Base-by-base conservation (phyloP, 1,284 basidiomycete genomes). In the Salmacisia buchloeana region DNA sequence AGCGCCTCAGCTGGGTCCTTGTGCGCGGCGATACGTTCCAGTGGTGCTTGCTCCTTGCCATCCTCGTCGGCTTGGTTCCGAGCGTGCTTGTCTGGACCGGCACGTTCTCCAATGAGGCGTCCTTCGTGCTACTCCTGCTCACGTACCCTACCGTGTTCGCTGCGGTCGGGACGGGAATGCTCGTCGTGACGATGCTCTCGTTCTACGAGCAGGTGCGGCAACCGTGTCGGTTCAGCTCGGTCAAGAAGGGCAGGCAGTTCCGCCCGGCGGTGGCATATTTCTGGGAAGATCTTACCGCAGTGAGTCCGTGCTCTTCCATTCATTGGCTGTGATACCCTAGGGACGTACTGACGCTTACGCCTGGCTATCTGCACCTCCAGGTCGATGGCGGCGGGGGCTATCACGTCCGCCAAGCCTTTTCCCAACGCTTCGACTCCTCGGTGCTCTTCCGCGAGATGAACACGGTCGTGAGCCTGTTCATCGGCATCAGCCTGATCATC, bases 311-410 rank as follows among this genome's bases (percentile, higher is more conserved):
- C n/a, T n/a, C n/a, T n/a, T n/a, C n/a, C n/a, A n/a, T n/a, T n/a
- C n/a, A n/a, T n/a, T n/a, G n/a, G n/a, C n/a, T n/a, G n/a, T n/a
- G n/a, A n/a, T n/a, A n/a, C n/a, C n/a, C n/a, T n/a, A n/a, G n/a
- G n/a, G n/a, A n/a, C n/a, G n/a, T n/a, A n/a, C n/a, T n/a, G n/a
- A n/a, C n/a, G n/a, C n/a, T n/a, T n/a, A n/a, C n/a, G n/a, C n/a
- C n/a, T n/a, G n/a, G n/a, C n/a, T n/a, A n/a, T n/a, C n/a, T n/a
- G n/a, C n/a, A n/a, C n/a, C n/a, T 21, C 18, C n/a, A n/a, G 41
- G 41, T 58, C 56, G 56, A 58, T n/a, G 56, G 56, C 21, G 56
- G 56, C 25, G 56, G 56, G 18, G 56, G 56, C 12, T 21, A 29
- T 9, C 5, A 18, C 5, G 31, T 35, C 35, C 56, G 56, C 31